These are phyloP conservation scores for Dioscorea alata DNA, from an alignment of 106 monocot genomes.

Conservation along the genomic window DNA sequence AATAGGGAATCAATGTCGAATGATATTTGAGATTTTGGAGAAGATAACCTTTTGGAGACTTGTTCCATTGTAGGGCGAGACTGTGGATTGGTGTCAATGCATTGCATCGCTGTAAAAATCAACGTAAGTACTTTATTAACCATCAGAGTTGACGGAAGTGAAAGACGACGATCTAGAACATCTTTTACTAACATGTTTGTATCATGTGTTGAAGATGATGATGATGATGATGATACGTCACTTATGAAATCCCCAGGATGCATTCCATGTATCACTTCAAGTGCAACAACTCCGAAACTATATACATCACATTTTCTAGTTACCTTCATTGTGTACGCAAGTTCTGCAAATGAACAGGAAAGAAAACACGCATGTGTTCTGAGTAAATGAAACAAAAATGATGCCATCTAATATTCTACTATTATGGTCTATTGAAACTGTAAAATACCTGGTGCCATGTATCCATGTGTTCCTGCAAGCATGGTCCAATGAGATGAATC, in stretches of 20 bases:
- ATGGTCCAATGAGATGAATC: constrained; percentile 20
- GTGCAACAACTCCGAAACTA: too few relatives aligned
- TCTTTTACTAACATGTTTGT: constrained; percentile 4
- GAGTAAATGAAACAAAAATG: neutral
- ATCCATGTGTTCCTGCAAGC: constrained; percentile 25
- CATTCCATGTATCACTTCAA: constrained; percentile 2
- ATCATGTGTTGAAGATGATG: too few relatives aligned
- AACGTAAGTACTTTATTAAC: neutral
- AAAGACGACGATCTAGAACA: constrained; percentile 11
- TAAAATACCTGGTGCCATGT: constrained; percentile 33
- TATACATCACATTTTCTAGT: too few relatives aligned
- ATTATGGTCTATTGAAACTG: too few relatives aligned
- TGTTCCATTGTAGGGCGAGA: constrained; percentile 8
- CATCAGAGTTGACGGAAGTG: neutral
- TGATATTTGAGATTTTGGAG: too few relatives aligned
- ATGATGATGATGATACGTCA: neutral
- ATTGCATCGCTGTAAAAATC: constrained; percentile 5
- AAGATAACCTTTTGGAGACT: neutral
- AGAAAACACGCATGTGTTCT: too few relatives aligned
- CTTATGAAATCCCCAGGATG: constrained; percentile 14
- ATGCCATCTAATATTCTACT: too few relatives aligned
- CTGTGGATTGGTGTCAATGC: constrained; percentile 8
- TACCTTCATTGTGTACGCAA: constrained; percentile 22
- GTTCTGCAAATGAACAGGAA: constrained; percentile 14
- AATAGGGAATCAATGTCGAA: neutral